A percentile compares a stretch with the other conserved stretches of the same genome.
Conservation (phyloP, 2,329 filamentous ascomycete species). For the Penicillium glabrum region DNA sequence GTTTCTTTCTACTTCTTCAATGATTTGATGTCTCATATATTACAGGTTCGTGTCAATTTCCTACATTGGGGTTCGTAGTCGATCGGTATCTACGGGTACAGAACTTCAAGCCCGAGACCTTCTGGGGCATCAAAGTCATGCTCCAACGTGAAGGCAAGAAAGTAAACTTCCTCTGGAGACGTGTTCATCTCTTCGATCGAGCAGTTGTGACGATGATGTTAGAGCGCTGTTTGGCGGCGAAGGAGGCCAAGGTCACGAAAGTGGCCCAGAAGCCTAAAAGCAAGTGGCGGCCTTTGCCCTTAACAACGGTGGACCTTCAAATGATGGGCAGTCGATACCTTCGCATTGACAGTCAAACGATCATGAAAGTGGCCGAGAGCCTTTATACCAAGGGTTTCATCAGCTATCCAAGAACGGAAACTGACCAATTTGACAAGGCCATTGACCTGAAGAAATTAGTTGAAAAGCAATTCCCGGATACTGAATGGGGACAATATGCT, state of each 20-base stretch:
- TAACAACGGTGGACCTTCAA: slow-evolving; percentile 94
- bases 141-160: slow-evolving; percentile 75
- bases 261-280: slow-evolving; percentile 88
- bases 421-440: slow-evolving; percentile 87
- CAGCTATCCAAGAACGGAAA: slow-evolving; percentile 96
- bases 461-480: slow-evolving; percentile 77
- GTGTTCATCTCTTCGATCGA: slow-evolving; percentile 83
- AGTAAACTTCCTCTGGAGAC: slow-evolving; percentile 80
- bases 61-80: slow-evolving; percentile 93
- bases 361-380: slow-evolving; percentile 82
- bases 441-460: slow-evolving; percentile 81
- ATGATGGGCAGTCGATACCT: slow-evolving; percentile 90
- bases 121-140: slow-evolving; percentile 87
- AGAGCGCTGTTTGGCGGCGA: slow-evolving; percentile 77
- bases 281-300: slow-evolving; percentile 88
- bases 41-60: slow-evolving; percentile 87
- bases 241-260: slow-evolving; percentile 75
- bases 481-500: slow-evolving; percentile 77
- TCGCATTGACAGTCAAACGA: slow-evolving; percentile 83
- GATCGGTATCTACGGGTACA: slow-evolving; percentile 92
- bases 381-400: slow-evolving; percentile 96
- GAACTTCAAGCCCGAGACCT: slow-evolving; percentile 88
- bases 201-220: slow-evolving; percentile 78
- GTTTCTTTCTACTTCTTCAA: slow-evolving; percentile 7
- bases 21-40: background rate